Conservation (phyloP, 306 rosid genomes). For the Psophocarpus tetragonolobus region DNA sequence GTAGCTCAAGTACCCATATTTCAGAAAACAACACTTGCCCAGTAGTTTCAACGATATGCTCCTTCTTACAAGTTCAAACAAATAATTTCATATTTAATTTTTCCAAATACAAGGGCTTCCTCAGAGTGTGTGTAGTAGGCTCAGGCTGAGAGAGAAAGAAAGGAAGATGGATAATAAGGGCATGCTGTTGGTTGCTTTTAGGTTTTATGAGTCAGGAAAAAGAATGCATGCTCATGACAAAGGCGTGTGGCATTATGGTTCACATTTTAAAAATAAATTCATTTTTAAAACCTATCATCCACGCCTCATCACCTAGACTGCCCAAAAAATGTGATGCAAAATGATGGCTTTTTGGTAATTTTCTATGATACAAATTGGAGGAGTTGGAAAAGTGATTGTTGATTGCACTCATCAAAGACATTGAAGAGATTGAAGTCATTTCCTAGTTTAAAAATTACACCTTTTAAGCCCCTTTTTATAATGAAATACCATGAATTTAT, state of each 20-base stretch:
- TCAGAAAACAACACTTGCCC: no score
- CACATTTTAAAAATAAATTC: slow-evolving; percentile 56
- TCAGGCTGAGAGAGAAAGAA: slow-evolving; percentile 37
- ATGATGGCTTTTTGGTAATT: no score
- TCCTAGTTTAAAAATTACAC: no score
- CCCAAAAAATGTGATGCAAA: no score
- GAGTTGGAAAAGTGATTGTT: background rate
- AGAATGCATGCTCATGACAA: slow-evolving; percentile 64
- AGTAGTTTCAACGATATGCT: slow-evolving; percentile 35
- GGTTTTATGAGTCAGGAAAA: slow-evolving; percentile 51
- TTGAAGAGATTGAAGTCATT: background rate
- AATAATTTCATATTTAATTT: slow-evolving; percentile 24
- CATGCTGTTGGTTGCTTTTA: slow-evolving; percentile 77
- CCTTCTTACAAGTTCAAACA: background rate
- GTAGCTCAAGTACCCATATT: no score
- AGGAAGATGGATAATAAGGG: slow-evolving; percentile 40
- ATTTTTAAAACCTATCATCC: background rate
- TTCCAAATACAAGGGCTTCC: slow-evolving; percentile 33
- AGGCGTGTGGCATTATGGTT: slow-evolving; percentile 85
- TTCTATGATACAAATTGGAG: no score
- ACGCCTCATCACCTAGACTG: background rate
- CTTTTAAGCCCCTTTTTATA: background rate
- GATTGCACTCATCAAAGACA: background rate
- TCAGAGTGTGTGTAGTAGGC: background rate
- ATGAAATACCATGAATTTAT: no score